Evolutionary conservation across 805 yeast genomes (phyloP).

Genomic region (Barnettozyma californica): DNA sequence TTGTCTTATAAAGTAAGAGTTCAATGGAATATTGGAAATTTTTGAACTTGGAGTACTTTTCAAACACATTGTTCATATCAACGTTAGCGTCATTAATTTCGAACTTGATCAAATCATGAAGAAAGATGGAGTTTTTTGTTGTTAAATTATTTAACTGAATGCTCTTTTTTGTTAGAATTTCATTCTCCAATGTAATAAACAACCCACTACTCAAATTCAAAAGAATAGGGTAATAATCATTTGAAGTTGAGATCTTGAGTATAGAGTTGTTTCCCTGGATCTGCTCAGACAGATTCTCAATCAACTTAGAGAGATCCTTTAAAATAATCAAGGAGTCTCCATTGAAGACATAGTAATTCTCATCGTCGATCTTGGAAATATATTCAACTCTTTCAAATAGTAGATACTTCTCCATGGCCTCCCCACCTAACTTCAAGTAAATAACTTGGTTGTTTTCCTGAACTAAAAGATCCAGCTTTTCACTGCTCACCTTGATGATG

Average conservation of each 20-base stretch:
- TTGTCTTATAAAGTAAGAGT: slow-evolving; percentile 35
- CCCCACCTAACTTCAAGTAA: slow-evolving; percentile 11
- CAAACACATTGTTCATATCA: slow-evolving; percentile 9
- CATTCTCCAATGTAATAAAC: slow-evolving; percentile 38
- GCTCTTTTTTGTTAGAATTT: slow-evolving; percentile 24
- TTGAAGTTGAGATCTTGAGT: slow-evolving; percentile 24
- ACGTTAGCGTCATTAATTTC: slow-evolving; percentile 27
- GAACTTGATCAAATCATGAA: slow-evolving; percentile 41
- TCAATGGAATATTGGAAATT: slow-evolving; percentile 42
- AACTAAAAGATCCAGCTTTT: slow-evolving; percentile 19
- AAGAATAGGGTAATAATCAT: slow-evolving; percentile 24
- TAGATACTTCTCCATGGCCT: slow-evolving; percentile 12
- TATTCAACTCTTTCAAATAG: slow-evolving; percentile 24
- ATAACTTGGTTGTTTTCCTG: slow-evolving; percentile 24
- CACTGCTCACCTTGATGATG: slow-evolving; percentile 11
- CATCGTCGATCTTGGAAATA: slow-evolving; percentile 20
- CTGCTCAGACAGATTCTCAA: background rate
- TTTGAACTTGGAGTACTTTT: slow-evolving; percentile 29
- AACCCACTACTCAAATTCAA: slow-evolving; percentile 28
- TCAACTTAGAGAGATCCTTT: slow-evolving; percentile 13
- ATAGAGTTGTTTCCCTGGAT: slow-evolving; percentile 13
- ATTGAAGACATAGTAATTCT: slow-evolving; percentile 31
- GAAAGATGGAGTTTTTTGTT: slow-evolving; percentile 35
- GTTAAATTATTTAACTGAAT: slow-evolving; percentile 30
- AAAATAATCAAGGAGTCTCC: slow-evolving; percentile 32